Percentiles rank a stretch among this genome's conserved stretches.
phyloP scores from a whole-genome alignment of 352 stramenopile genomes.

The Phytophthora tubulina region DNA sequence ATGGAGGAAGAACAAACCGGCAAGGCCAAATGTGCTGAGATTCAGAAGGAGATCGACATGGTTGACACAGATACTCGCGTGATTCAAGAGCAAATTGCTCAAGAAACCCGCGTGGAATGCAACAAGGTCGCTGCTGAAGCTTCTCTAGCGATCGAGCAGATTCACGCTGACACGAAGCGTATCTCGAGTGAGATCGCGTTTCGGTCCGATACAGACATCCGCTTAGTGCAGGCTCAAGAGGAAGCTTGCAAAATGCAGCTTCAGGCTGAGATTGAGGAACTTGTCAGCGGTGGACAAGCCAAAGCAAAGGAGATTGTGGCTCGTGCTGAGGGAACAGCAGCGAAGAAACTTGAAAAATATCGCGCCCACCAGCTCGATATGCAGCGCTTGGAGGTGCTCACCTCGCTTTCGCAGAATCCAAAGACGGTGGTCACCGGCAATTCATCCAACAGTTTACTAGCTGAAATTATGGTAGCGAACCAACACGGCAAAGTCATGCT shows the following conservation, averaged over 20 bases:
- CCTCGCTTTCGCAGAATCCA: conserved; percentile 40
- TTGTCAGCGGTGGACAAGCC: conserved; percentile 35
- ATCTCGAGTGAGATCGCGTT: conserved; percentile 51
- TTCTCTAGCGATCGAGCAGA: conserved; percentile 46
- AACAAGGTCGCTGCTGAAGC: conserved; percentile 48
- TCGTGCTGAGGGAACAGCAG: conserved; percentile 39
- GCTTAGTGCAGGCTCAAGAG: conserved; percentile 40
- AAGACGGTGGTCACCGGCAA: conserved; percentile 48
- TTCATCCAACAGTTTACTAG: conserved; percentile 47
- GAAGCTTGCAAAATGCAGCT: conserved; percentile 40
- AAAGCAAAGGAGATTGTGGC: conserved; percentile 46
- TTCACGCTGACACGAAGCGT: conserved; percentile 47
- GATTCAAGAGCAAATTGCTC: conserved; percentile 42
- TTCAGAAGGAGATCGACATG: conserved; percentile 60
- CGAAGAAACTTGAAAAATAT: conserved; percentile 50
- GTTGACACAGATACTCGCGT: conserved; percentile 46
- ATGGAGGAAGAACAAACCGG: conserved; percentile 77
- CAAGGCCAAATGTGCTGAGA: conserved; percentile 60
- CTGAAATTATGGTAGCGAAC: conserved; percentile 51
- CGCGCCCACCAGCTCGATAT: conserved; percentile 44
- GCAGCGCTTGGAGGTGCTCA: conserved; percentile 46
- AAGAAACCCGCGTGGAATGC: conserved; percentile 48
- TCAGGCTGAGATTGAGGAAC: conserved; percentile 39
- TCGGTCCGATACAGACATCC: conserved; percentile 42
- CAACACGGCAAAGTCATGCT: conserved; percentile 45